Conservation (phyloP, 345 rosid species). For the Lepidium didymum region DNA sequence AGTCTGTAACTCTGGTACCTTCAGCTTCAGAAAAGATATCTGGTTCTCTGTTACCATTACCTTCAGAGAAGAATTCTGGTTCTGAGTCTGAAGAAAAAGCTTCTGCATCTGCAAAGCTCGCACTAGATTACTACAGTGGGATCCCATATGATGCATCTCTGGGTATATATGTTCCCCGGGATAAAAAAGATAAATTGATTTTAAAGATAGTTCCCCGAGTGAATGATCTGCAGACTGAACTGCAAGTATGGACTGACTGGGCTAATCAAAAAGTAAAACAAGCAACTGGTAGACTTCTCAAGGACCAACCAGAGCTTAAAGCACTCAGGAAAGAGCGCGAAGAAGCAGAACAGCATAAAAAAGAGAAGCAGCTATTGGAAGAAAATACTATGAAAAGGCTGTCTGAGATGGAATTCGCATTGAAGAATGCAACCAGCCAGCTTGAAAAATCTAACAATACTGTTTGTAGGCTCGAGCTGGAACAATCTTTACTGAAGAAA, state of each 20-base stretch:
- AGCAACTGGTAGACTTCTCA: constrained; percentile 72
- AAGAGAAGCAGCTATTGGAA: constrained; percentile 68
- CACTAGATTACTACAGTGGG: constrained; percentile 37
- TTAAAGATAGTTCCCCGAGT: constrained; percentile 26
- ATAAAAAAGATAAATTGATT: constrained; percentile 29
- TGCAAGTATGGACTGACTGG: constrained; percentile 96
- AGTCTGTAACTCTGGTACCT: neutral
- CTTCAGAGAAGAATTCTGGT: constrained; percentile 18
- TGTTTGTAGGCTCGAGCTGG: constrained; percentile 72
- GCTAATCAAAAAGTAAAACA: constrained; percentile 96
- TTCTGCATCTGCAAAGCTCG: constrained; percentile 32
- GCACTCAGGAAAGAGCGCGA: constrained; percentile 76
- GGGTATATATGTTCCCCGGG: constrained; percentile 36
- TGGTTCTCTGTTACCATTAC: neutral
- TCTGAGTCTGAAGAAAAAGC: constrained; percentile 21
- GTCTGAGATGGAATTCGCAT: constrained; percentile 72
- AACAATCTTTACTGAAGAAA: constrained; percentile 57
- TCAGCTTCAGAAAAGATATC: constrained; percentile 7
- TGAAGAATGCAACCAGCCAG: constrained; percentile 74
- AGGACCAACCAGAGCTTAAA: constrained; percentile 83
- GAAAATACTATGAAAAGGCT: constrained; percentile 85
- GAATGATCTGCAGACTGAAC: constrained; percentile 41
- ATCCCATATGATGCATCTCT: constrained; percentile 38
- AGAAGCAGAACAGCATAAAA: constrained; percentile 68
- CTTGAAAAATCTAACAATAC: constrained; percentile 68